phyloP scores from a whole-genome alignment of 805 yeast genomes.

The Pichia phayaonensis region DNA sequence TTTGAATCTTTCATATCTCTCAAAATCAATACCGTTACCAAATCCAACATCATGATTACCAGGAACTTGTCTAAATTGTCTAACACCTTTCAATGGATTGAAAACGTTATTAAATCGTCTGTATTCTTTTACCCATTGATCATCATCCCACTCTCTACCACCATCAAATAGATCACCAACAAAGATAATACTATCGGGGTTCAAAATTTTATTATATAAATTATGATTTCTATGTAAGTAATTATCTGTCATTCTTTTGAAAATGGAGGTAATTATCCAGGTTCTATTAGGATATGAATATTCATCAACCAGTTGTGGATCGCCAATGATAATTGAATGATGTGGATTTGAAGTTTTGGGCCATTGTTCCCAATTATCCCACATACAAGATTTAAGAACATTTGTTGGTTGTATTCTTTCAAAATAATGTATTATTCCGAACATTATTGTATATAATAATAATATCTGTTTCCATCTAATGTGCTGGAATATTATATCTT shows the following conservation, averaged over 20 bases:
- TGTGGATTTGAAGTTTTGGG: constrained; percentile 20
- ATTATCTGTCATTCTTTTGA: constrained; percentile 61
- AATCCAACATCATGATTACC: constrained; percentile 98
- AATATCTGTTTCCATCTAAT: constrained; percentile 18
- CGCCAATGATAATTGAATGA: constrained; percentile 54
- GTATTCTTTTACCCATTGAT: constrained; percentile 61
- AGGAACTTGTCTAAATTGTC: constrained; percentile 48
- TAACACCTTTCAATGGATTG: constrained; percentile 21
- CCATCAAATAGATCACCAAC: constrained; percentile 94
- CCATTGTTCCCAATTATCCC: constrained; percentile 69
- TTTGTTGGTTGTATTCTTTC: constrained; percentile 45
- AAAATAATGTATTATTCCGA: constrained; percentile 38
- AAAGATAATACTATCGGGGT: constrained; percentile 72
- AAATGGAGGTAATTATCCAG: constrained; percentile 38
- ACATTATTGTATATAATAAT: constrained; percentile 33
- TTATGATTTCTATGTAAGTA: constrained; percentile 61
- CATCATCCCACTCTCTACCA: constrained; percentile 73
- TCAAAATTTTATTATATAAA: constrained; percentile 55
- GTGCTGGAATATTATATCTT: not conserved
- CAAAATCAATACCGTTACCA: constrained; percentile 58
- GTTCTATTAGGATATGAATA: constrained; percentile 74
- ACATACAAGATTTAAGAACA: constrained; percentile 42
- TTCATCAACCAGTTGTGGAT: constrained; percentile 89
- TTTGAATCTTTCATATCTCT: constrained; percentile 55
- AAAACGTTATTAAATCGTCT: constrained; percentile 61